Conservation (phyloP, 345 rosid genomes). For the Zanthoxylum bungeanum region DNA sequence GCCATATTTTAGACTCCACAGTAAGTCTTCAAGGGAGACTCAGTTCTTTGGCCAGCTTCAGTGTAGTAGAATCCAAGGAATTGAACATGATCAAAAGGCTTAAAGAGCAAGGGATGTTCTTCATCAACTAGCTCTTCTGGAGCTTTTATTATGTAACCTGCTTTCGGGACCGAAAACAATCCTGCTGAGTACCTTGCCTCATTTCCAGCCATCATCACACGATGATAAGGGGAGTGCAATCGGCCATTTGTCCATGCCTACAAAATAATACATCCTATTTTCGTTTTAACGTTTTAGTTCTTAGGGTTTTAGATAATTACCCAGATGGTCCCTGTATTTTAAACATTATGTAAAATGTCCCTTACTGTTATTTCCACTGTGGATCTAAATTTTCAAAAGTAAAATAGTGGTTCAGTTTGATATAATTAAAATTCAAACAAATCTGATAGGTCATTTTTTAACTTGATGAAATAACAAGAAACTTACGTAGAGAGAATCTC, state of each 20-base stretch:
- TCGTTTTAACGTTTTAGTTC: neutral
- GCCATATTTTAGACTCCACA: constrained; percentile 20
- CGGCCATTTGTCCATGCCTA: constrained; percentile 72
- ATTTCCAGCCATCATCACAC: constrained; percentile 68
- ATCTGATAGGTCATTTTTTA: no score
- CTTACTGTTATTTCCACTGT: no score
- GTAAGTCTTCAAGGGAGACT: constrained; percentile 39
- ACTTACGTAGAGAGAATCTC: constrained; percentile 54
- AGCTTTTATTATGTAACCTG: constrained; percentile 35
- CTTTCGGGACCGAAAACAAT: constrained; percentile 54
- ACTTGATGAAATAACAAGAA: neutral
- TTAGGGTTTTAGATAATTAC: no score
- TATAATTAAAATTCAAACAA: no score
- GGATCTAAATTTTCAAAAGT: no score
- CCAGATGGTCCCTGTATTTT: no score
- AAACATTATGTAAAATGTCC: no score
- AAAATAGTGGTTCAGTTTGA: no score
- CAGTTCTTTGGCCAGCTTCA: constrained; percentile 38
- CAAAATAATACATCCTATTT: neutral
- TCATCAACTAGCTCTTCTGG: constrained; percentile 58
- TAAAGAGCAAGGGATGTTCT: constrained; percentile 48
- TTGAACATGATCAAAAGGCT: constrained; percentile 53
- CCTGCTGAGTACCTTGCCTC: constrained; percentile 54
- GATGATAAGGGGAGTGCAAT: constrained; percentile 55
- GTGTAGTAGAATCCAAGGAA: constrained; percentile 41